These are phyloP conservation scores for Daldinia grandis DNA, from an alignment of 495 filamentous ascomycete species.

Conservation along the genomic window DNA sequence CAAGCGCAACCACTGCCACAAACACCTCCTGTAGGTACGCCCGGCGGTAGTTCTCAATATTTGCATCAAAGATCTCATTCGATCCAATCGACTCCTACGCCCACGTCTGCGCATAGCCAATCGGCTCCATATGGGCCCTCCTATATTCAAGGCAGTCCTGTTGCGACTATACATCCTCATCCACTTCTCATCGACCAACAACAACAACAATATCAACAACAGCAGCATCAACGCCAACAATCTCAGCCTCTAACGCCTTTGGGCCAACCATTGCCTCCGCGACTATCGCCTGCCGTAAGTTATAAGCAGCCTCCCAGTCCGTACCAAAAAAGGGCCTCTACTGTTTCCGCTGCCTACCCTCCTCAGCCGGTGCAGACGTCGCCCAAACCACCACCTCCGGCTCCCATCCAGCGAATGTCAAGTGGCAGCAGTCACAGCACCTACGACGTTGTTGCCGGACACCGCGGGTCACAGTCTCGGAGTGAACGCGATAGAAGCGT, in stretches of 20 bases:
- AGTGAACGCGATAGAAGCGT: constrained; percentile 66
- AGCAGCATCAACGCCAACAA: constrained; percentile 57
- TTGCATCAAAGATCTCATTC: constrained; percentile 57
- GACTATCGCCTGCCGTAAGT: constrained; percentile 48
- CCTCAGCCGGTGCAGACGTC: constrained; percentile 46
- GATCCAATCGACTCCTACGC: constrained; percentile 63
- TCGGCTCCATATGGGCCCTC: constrained; percentile 56
- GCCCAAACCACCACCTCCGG: constrained; percentile 46
- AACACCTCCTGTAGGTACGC: constrained; percentile 59
- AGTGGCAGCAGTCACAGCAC: constrained; percentile 52
- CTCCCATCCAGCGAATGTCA: constrained; percentile 57
- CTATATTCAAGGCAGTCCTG: constrained; percentile 62
- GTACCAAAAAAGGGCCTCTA: constrained; percentile 60
- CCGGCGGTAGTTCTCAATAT: constrained; percentile 54
- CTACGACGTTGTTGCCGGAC: constrained; percentile 51
- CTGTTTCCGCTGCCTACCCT: constrained; percentile 46
- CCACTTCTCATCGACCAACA: constrained; percentile 54
- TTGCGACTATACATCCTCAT: constrained; percentile 54
- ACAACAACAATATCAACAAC: constrained; percentile 53
- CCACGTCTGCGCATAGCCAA: constrained; percentile 65
- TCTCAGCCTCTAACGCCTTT: constrained; percentile 66
- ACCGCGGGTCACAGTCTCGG: constrained; percentile 51
- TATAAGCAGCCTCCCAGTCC: constrained; percentile 61
- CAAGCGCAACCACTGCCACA: constrained; percentile 36
- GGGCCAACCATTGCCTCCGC: constrained; percentile 58